Base-by-base conservation (phyloP, 2,329 filamentous ascomycete genomes). In the Myrmaecium sp. region DNA sequence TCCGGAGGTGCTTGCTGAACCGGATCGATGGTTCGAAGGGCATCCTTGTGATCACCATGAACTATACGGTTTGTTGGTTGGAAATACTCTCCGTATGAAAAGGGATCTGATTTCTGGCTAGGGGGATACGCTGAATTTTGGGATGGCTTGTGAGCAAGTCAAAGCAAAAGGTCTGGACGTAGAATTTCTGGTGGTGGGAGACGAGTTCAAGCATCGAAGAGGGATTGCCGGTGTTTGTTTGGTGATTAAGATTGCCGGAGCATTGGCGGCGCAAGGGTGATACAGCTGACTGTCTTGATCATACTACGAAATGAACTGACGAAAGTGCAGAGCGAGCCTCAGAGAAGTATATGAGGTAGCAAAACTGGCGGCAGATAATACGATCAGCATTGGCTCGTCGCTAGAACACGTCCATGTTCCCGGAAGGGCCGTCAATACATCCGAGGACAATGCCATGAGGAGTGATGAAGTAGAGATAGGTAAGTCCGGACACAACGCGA, bases 391-490 rank as follows among this genome's bases (percentile, higher is more conserved):
- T 13, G 86, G 84, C 10, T 78, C 80, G 3, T 86, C 79, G 28
- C 57, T 94, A 21, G 75, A 78, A 36, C 84, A 92, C 47, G 84
- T 94, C n/a, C 86, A 94, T 46, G 80, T 94, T 0, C 86, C 86
- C 0, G 84, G 86, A 4, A 66, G 83, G 33, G 66, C 59, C 2
- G 45, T 58, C 5, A 51, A 57, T 0, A 65, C 69, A 36, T 44
- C 51, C 8, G 62, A 61, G 22, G 59, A 58, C 7, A 66, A 70
- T 14, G 70, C 72, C 21, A 52, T 86, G 30, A 61, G 54, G 24
- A 50, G 61, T 10, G 62, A 61, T 12, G 67, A 75, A 40, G 59
- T 74, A 13, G 72, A 78, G 50, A 59, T 77, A 35, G 74, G 74
- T 2, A 79, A 79, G 74, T 74, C 74, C 6, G 78, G 78, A 37